Conservation (phyloP, 192 early-diverging fungal genomes). For the Coemansia sp. region DNA sequence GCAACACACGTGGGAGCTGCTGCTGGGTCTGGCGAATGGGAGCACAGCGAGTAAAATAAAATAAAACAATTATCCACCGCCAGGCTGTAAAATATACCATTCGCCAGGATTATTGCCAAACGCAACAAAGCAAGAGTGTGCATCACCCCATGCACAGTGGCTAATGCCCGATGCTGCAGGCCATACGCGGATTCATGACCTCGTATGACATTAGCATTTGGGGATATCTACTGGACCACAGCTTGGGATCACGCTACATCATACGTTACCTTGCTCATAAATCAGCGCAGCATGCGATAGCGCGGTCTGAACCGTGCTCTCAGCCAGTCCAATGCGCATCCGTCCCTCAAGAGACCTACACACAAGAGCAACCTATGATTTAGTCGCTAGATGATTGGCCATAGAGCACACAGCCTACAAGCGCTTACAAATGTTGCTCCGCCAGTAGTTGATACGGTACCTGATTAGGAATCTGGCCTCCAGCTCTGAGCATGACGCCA, state of each 20-base stretch:
- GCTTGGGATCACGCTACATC: conserved; percentile 21
- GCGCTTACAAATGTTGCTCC: not conserved
- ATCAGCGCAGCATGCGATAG: conserved; percentile 83
- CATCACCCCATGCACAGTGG: not conserved
- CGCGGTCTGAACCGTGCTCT: conserved; percentile 84
- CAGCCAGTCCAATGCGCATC: conserved; percentile 93
- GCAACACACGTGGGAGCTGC: not conserved
- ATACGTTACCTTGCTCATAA: conserved; percentile 50
- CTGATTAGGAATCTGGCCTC: conserved; percentile 90
- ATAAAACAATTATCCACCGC: conserved; percentile 1
- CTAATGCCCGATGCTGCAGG: not conserved
- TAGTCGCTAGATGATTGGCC: not conserved
- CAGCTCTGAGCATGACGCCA: conserved; percentile 71
- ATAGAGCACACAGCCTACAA: not conserved
- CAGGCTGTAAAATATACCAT: conserved; percentile 1
- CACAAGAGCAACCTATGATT: not conserved
- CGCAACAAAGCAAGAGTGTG: conserved; percentile 5
- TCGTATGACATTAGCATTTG: not conserved
- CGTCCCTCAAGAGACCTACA: conserved; percentile 74
- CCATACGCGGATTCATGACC: not conserved
- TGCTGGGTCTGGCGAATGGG: not conserved
- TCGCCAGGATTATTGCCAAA: conserved; percentile 21
- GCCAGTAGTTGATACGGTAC: conserved; percentile 22
- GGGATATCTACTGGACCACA: not conserved
- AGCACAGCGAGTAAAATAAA: not conserved